A percentile compares a stretch with the other conserved stretches of the same genome.
Evolutionary conservation across 2,329 filamentous ascomycete genomes (phyloP).

Genomic region (Fusarium pseudocircinatum): DNA sequence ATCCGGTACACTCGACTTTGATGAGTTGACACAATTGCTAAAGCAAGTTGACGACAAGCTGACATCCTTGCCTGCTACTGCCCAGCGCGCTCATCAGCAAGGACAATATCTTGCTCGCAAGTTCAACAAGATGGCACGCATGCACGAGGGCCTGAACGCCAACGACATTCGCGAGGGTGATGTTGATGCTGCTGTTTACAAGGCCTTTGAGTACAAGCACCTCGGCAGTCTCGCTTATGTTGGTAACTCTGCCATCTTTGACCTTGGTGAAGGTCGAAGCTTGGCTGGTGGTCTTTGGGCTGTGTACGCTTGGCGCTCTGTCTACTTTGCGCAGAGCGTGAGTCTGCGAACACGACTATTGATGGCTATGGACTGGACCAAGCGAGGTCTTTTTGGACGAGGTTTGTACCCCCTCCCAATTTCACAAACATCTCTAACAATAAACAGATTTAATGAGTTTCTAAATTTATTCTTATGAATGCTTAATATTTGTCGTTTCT

Average conservation of each 20-base stretch:
- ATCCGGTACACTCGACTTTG: constrained; percentile 92
- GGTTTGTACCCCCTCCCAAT: constrained; percentile 66
- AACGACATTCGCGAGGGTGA: constrained; percentile 91
- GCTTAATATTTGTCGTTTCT: background rate
- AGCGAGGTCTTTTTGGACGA: constrained; percentile 93
- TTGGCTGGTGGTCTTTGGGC: constrained; percentile 87
- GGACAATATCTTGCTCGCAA: constrained; percentile 92
- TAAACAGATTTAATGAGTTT: constrained; percentile 63
- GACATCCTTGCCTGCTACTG: constrained; percentile 92
- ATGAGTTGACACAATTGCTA: constrained; percentile 87
- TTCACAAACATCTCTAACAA: constrained; percentile 12
- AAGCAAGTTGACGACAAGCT: constrained; percentile 94
- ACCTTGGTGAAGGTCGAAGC: constrained; percentile 80
- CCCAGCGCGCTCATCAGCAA: constrained; percentile 96
- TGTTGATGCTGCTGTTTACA: constrained; percentile 90
- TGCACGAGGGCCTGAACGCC: constrained; percentile 75
- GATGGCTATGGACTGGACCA: constrained; percentile 98
- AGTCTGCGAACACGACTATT: constrained; percentile 88
- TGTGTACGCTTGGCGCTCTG: constrained; percentile 94
- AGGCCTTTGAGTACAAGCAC: constrained; percentile 93
- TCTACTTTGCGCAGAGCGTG: constrained; percentile 98
- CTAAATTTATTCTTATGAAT: constrained; percentile 41
- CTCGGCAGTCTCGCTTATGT: constrained; percentile 93
- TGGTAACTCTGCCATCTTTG: constrained; percentile 95
- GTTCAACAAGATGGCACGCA: constrained; percentile 88